Conservation (phyloP, 2,329 filamentous ascomycete genomes). For the Ophiostoma himal-ulmi region DNA sequence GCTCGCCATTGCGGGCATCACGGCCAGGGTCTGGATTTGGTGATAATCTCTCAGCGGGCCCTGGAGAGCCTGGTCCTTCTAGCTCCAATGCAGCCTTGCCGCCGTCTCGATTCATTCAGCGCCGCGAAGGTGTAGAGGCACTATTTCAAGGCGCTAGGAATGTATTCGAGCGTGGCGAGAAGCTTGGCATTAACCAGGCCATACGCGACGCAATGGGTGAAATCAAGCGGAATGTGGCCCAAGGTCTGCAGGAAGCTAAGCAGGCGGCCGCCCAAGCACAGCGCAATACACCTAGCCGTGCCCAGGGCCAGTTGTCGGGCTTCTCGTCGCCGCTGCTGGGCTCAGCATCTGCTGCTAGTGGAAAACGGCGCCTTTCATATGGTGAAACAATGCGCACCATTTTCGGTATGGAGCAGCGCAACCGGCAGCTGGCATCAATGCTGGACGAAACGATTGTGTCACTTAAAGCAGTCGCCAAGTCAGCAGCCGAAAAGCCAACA, state of each 20-base stretch:
- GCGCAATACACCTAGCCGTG: background rate
- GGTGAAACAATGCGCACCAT: conserved; percentile 14
- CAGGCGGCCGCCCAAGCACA: conserved; percentile 33
- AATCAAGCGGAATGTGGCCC: conserved; percentile 68
- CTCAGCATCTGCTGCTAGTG: background rate
- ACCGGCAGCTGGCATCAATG: conserved; percentile 60
- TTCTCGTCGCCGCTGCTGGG: background rate
- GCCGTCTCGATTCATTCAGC: conserved; percentile 47
- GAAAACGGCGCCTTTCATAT: conserved; percentile 13
- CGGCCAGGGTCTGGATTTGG: conserved; percentile 9
- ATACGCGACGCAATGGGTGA: conserved; percentile 77
- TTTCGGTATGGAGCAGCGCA: conserved; percentile 48
- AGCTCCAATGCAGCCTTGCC: background rate
- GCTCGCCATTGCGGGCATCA: conserved; percentile 38
- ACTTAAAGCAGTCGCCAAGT: conserved; percentile 55
- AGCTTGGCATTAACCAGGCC: conserved; percentile 72
- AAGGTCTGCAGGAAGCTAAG: conserved; percentile 56
- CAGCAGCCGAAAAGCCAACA: conserved; percentile 31
- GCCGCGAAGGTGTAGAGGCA: conserved; percentile 58
- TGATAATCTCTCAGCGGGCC: background rate
- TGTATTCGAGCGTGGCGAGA: conserved; percentile 66
- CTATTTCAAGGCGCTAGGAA: conserved; percentile 70
- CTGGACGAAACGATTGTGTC: conserved; percentile 60
- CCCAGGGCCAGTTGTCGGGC: background rate
- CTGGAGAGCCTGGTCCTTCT: background rate